Base-by-base conservation (phyloP, 2,329 filamentous ascomycete species). In the Exutisphaerella laricina region DNA sequence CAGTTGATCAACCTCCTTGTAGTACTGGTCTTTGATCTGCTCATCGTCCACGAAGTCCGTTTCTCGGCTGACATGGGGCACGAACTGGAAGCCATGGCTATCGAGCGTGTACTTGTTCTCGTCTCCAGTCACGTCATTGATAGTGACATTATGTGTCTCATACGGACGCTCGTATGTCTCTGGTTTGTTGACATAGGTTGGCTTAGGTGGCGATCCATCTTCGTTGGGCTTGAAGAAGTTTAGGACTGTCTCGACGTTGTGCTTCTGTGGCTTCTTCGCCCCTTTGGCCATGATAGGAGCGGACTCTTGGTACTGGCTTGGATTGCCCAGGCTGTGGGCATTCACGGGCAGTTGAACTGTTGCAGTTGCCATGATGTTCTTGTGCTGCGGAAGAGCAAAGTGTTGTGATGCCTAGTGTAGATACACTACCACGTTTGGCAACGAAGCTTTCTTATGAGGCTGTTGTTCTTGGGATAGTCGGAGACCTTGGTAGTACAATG, bases 101-200 rank as follows among this genome's bases (percentile, higher is more conserved):
- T 57, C 54, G 4, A 57, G 43, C 0, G 45, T 54, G 31, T 54
- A 56, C 26, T 48, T 48, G 4, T 63, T 53, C 51, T 73, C 70
- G 4, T 66, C 59, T 0, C 71, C 72, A 13, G 65, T 57, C 18
- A 74, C 65, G 49, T 75, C 73, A 22, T 65, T 64, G 25, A 74
- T 55, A 3, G 55, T 60, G 4, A 55, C 55, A 4, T 50, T 45
- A 29, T 63, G 58, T 4, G 49, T 34, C 32, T 60, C 57, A 16
- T 52, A 41, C 1, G 60, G 60, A 3, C 63, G 56, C 7, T 61
- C 46, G 43, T 59, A 67, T 1, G 62, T 66, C n/a, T 52, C 43
- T 34, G 53, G 51, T 42, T 55, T 53, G 34, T 49, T 37, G 21
- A 51, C 46, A 21, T 54, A 55, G 10, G 43, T 46, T 14, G 55